These are phyloP conservation scores for Huiozyma naganishii DNA, from an alignment of 805 yeast species.

Conservation along the genomic window DNA sequence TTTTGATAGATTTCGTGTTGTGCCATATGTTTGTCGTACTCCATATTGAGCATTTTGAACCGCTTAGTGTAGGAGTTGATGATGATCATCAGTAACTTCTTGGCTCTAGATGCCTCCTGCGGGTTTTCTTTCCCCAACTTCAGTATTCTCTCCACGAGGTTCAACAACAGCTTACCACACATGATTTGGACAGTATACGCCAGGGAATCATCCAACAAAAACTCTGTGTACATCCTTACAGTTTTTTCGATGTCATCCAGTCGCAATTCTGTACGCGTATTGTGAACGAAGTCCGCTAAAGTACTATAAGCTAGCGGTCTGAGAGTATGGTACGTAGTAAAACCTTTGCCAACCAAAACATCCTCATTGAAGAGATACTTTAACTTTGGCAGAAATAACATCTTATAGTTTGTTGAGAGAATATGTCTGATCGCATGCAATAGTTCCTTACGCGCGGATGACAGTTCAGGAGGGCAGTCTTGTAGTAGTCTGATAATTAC, in stretches of 20 bases:
- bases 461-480: conserved; percentile 90
- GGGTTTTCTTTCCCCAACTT: conserved; percentile 53
- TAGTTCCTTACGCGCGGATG: conserved; percentile 84
- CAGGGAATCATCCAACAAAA: conserved; percentile 68
- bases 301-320: conserved; percentile 91
- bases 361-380: conserved; percentile 78
- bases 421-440: conserved; percentile 92
- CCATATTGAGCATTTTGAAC: conserved; percentile 63
- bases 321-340: conserved; percentile 81
- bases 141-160: conserved; percentile 80
- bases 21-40: conserved; percentile 53
- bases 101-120: conserved; percentile 52
- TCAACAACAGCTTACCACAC: conserved; percentile 85
- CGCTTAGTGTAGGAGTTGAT: conserved; percentile 82
- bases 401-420: conserved; percentile 78
- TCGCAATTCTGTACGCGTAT: conserved; percentile 73
- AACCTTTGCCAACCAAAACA: conserved; percentile 83
- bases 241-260: conserved; percentile 81
- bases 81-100: conserved; percentile 71
- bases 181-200: conserved; percentile 88
- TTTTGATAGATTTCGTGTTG: conserved; percentile 46
- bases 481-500: conserved; percentile 75
- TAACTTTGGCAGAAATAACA: conserved; percentile 73
- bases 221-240: conserved; percentile 68
- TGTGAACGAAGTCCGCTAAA: conserved; percentile 91